Base-by-base conservation (phyloP, 129 eudicot species). In the Smallanthus sonchifolius region DNA sequence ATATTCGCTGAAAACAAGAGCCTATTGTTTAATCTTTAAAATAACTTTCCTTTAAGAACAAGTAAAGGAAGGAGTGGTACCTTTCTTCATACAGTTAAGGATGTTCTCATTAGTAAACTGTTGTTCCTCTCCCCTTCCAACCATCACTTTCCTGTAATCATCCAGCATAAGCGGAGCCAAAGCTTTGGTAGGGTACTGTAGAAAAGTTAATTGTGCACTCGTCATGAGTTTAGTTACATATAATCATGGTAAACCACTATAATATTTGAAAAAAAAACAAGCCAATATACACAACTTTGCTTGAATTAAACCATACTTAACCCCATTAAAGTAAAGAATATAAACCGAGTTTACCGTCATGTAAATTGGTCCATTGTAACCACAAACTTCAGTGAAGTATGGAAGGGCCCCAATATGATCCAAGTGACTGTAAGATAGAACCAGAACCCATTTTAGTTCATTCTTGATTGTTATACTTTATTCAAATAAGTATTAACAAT, bases 341-440 rank as follows among this genome's bases (percentile, higher is more conserved):
- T 47, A 55, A 42, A 36, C 37, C 2, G 17, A 65, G 54, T 38
- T 83, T 94, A 94, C 98, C 93, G 98, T 94, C 98, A 94, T 94
- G 83, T 84, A 94, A 57, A 94, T 91, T 17, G 98, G 98, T 61
- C 98, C 98, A 16, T 56, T 81, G 73, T 88, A 94, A 24, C 98
- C 98, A 77, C 98, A 94, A 69, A 94, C 98, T 86, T 94, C 93
- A 78, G 98, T 90, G 54, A 94, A 94, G 84, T 90, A 94, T 2
- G 98, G 97, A 67, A 94, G 90, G 61, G 98, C 98, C 44, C 98
- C 98, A 76, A 91, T 81, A 69, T 94, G 98, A 79, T 94, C 98
- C 91, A 91, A 81, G 87, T 94, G 98, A 83, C 96, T 90, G 83
- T 81, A 83, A 66, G 45, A 73, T 40, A 15, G 15, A 63, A 59